Evolutionary conservation across 1,284 basidiomycete genomes (phyloP).

Genomic region (Vanrija sp.): DNA sequence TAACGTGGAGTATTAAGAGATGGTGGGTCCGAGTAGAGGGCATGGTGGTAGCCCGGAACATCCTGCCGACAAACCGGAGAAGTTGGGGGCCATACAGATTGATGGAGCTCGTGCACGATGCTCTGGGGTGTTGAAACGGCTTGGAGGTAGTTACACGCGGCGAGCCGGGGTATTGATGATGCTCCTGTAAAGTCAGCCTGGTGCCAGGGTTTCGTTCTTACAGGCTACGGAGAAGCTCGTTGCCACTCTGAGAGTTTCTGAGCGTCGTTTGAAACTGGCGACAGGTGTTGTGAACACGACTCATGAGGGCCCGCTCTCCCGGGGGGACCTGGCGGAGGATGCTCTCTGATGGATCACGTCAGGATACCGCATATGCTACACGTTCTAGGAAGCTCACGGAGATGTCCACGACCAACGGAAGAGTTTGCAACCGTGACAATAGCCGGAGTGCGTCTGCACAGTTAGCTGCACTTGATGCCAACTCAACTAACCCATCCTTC

Average conservation of each 20-base stretch:
- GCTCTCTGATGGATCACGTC: background rate
- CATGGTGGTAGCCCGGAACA: no score
- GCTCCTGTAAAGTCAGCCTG: conserved; percentile 7
- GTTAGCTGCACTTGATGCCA: background rate
- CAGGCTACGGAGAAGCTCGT: conserved; percentile 29
- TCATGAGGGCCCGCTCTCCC: conserved; percentile 24
- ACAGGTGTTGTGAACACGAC: conserved; percentile 34
- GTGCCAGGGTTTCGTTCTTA: background rate
- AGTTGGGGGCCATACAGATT: no score
- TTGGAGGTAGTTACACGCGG: conserved; percentile 1
- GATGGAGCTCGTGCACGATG: no score
- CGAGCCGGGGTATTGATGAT: conserved; percentile 19
- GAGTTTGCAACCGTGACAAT: conserved; percentile 42
- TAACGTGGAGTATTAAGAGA: no score
- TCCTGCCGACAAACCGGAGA: no score
- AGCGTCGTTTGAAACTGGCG: conserved; percentile 41
- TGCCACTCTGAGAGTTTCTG: conserved; percentile 44
- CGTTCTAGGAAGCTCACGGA: no score
- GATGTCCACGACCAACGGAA: conserved; percentile 42
- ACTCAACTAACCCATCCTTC: conserved; percentile 31
- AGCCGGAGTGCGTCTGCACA: conserved; percentile 32
- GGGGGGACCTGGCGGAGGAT: conserved; percentile 23
- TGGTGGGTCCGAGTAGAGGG: no score
- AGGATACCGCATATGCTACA: no score
- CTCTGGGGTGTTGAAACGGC: no score